Evolutionary conservation across 352 stramenopile species (phyloP).

Genomic region (Hyaloperonospora brassicae): DNA sequence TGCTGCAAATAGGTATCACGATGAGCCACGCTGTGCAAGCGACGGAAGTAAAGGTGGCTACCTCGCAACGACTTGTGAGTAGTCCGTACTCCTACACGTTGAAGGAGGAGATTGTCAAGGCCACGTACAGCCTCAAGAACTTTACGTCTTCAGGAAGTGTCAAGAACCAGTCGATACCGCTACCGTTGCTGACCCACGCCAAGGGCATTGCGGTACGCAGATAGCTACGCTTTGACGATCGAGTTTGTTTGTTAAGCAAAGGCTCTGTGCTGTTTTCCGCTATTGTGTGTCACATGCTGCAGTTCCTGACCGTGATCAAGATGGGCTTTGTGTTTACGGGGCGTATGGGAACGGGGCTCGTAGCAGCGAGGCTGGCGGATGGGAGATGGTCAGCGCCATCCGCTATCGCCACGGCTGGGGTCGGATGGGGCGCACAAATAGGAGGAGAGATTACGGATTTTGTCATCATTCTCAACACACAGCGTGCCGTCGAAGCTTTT

Average conservation of each 20-base stretch:
- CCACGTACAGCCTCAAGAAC: conserved; percentile 89
- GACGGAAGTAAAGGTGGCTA: conserved; percentile 57
- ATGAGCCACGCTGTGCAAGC: conserved; percentile 79
- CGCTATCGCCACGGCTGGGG: conserved; percentile 87
- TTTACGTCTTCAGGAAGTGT: conserved; percentile 85
- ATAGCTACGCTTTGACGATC: conserved; percentile 1
- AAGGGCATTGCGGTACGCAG: conserved; percentile 82
- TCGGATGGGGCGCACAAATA: conserved; percentile 87
- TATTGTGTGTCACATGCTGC: conserved; percentile 1
- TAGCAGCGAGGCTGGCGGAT: conserved; percentile 87
- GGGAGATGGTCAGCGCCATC: conserved; percentile 93
- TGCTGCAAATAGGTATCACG: conserved; percentile 30
- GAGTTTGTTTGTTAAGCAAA: conserved; percentile 1
- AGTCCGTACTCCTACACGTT: conserved; percentile 86
- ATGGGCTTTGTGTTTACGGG: conserved; percentile 82
- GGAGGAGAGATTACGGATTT: conserved; percentile 91
- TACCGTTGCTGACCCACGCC: conserved; percentile 79
- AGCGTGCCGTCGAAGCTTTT: conserved; percentile 78
- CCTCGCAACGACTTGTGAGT: conserved; percentile 72
- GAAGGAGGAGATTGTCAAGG: conserved; percentile 89
- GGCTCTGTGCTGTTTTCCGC: not conserved
- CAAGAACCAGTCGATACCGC: conserved; percentile 86
- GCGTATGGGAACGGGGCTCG: conserved; percentile 87
- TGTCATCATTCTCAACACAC: conserved; percentile 91
- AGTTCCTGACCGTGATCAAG: conserved; percentile 91